These are phyloP conservation scores for Stagonosporopsis rhizophila DNA, from an alignment of 2,329 filamentous ascomycete genomes.

Conservation along the genomic window DNA sequence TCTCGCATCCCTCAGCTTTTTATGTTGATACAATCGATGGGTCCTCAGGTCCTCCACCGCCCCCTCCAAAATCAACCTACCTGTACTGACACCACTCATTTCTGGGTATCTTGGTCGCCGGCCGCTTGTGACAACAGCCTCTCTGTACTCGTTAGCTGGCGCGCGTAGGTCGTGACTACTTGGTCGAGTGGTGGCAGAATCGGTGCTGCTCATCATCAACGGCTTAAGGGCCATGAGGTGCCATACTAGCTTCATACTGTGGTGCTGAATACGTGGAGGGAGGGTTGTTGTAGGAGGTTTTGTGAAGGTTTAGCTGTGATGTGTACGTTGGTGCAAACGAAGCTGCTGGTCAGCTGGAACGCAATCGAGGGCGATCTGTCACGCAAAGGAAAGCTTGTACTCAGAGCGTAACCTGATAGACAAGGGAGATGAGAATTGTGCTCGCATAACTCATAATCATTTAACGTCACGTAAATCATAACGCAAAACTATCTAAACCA, in stretches of 20 bases:
- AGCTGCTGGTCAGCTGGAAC: not conserved
- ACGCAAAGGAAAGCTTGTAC: not conserved
- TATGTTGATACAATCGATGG: slow-evolving; percentile 26
- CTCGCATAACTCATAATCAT: not conserved
- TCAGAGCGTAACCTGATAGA: no score
- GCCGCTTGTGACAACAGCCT: slow-evolving; percentile 22
- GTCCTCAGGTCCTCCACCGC: slow-evolving; percentile 30
- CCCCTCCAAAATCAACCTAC: slow-evolving; percentile 28
- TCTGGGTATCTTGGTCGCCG: slow-evolving; percentile 14
- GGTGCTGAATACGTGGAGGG: not conserved
- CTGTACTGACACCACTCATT: slow-evolving; percentile 17
- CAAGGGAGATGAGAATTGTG: not conserved
- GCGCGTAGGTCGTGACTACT: not conserved
- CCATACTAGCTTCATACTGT: not conserved
- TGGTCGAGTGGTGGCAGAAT: not conserved
- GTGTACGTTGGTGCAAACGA: no score
- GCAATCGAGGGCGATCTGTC: not conserved
- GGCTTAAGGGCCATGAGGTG: not conserved
- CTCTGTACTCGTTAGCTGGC: not conserved
- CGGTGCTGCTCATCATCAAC: not conserved
- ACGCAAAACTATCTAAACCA: not conserved
- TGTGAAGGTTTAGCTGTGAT: not conserved
- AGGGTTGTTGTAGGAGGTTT: not conserved
- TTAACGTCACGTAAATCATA: not conserved
- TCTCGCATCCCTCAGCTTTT: slow-evolving; percentile 11